Percentiles rank a stretch among this genome's conserved stretches.
Conservation (phyloP, 2,329 filamentous ascomycete species). For the Ophiosphaerella herpotricha region DNA sequence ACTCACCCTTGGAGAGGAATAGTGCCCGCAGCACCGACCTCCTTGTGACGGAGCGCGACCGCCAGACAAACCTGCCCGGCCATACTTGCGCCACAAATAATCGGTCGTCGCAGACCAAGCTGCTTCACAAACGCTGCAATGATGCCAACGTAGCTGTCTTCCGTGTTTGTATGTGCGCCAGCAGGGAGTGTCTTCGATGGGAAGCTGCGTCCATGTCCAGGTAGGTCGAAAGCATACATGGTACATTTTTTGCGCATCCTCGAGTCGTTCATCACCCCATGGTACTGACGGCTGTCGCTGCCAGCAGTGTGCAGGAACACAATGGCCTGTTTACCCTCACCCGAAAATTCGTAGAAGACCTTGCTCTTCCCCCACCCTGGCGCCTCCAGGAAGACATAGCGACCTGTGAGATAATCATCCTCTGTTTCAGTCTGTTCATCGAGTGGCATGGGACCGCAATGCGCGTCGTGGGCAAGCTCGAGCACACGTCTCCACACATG, state of each 20-base stretch:
- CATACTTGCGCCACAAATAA: conserved; percentile 58
- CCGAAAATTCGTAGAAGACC: conserved; percentile 56
- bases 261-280: conserved; percentile 57
- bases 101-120: conserved; percentile 51
- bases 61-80: conserved; percentile 56
- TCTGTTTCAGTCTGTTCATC: conserved; percentile 45
- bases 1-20: conserved; percentile 53
- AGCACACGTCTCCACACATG: conserved; percentile 56
- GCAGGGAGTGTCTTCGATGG: conserved; percentile 49
- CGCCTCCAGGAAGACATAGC: conserved; percentile 53
- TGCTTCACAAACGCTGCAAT: conserved; percentile 53
- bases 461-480: conserved; percentile 54
- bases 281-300: conserved; percentile 55
- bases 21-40: conserved; percentile 53
- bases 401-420: conserved; percentile 53
- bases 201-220: conserved; percentile 56
- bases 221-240: conserved; percentile 58
- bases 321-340: conserved; percentile 54
- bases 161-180: conserved; percentile 55
- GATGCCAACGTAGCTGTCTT: conserved; percentile 53
- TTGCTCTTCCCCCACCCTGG: conserved; percentile 56
- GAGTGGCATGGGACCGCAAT: conserved; percentile 51
- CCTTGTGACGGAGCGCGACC: conserved; percentile 52
- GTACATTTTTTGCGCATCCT: conserved; percentile 53
- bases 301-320: conserved; percentile 54